Percentiles rank a stretch among this genome's conserved stretches.
These are phyloP conservation scores for Mortierella sp. DNA, from an alignment of 371 early-diverging fungal species.

Conservation along the genomic window DNA sequence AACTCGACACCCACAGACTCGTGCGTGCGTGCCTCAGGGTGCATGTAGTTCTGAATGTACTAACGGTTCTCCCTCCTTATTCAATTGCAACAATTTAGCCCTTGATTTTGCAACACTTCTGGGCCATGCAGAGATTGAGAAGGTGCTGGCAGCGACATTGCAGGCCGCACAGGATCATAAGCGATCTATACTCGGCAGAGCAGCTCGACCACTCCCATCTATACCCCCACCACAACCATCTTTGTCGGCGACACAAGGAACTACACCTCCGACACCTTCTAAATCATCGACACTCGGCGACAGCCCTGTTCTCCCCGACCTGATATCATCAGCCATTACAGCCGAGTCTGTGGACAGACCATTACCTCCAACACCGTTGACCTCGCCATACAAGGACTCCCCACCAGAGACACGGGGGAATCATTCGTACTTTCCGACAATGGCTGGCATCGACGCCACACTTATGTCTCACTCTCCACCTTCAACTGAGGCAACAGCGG, in stretches of 20 bases:
- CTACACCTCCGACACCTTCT: not conserved
- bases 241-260: not conserved
- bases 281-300: not conserved
- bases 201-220: not conserved
- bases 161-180: conserved; percentile 32
- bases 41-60: not conserved
- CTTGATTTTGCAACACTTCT: conserved; percentile 41
- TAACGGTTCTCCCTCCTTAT: not conserved
- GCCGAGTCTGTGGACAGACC: conserved; percentile 18
- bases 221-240: not conserved
- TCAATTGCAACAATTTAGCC: conserved; percentile 3
- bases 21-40: not conserved
- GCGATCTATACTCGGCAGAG: not conserved
- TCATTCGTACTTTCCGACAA: conserved; percentile 11
- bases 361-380: conserved; percentile 39
- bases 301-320: not conserved
- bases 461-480: conserved; percentile 2
- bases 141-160: conserved; percentile 24
- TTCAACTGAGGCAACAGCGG: not conserved
- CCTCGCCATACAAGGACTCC: conserved; percentile 1
- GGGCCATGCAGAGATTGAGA: conserved; percentile 28
- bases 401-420: not conserved
- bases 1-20: not conserved
- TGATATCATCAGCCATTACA: not conserved
- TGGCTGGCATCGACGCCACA: not conserved